Base-by-base conservation (phyloP, 2,329 filamentous ascomycete species). In the Laburnicola sp. region DNA sequence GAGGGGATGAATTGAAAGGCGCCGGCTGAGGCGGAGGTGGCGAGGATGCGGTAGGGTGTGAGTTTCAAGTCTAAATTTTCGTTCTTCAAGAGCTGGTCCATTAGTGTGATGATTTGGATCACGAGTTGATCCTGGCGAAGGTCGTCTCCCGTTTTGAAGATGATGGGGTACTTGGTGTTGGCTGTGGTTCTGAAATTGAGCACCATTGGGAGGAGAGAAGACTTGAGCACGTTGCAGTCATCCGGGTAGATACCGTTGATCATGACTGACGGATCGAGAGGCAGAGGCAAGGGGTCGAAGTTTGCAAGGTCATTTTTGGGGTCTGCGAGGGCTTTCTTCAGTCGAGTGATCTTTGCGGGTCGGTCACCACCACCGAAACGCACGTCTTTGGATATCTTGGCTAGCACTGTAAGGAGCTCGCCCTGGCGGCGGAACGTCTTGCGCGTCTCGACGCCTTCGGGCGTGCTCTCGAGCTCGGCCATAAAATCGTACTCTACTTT, bases 71-170 rank as follows among this genome's bases (percentile, higher is more conserved):
- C 94, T 7, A 99, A 80, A 55, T 99, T 97, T 69, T 99, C 94
- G 68, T 97, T 97, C 53, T 90, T 89, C 3, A 99, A 81, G 1
- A 99, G 83, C 51, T 93, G 89, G 65, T 99, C 94, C 94, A 99
- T 99, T 11, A 99, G 82, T 0, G 91, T 96, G 70, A 99, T 97
- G 66, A 97, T 97, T 66, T 90, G 94, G 48, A 99, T 95, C 31
- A 99, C 93, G 2, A 99, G 83, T 69, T 99, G 94, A 68, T 99
- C 94, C 74, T 99, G 94, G 10, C 94, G 88, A 45, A 99, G 80
- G 69, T 99, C 94, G 69, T 99, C 94, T 31, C 94, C 94, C 1
- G 91, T 91, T 74, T 99, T 99, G 83, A 99, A 99, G 46, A 97
- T 88, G 57, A 99, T 88, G 7, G 93, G 88, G 68, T 97, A 99